These are phyloP conservation scores for Mycena floridula DNA, from an alignment of 768 basidiomycete genomes.

Conservation along the genomic window DNA sequence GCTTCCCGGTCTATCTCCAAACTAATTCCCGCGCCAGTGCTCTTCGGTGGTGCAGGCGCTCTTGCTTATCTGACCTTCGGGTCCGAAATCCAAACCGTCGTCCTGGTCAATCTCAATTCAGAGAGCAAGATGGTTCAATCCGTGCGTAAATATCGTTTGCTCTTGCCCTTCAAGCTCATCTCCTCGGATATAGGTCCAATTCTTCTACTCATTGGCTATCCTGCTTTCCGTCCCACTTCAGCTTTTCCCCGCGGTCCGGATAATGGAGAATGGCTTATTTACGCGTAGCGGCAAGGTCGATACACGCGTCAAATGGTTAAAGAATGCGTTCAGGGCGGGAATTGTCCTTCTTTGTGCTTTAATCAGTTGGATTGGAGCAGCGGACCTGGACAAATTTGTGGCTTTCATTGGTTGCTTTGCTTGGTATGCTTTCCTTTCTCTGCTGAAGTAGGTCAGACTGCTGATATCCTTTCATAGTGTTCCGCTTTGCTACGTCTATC, in stretches of 20 bases:
- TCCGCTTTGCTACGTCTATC: conserved; percentile 91
- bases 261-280: conserved; percentile 95
- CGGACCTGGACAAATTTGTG: conserved; percentile 93
- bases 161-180: conserved; percentile 1
- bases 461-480: too few species aligned
- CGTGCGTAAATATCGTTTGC: conserved; percentile 35
- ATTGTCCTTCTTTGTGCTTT: conserved; percentile 76
- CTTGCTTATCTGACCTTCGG: conserved; percentile 89
- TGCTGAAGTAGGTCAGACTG: too few species aligned
- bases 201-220: conserved; percentile 90
- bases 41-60: conserved; percentile 85
- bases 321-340: conserved; percentile 82
- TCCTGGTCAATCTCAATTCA: conserved; percentile 88
- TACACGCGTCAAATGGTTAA: conserved; percentile 86
- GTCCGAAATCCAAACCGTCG: conserved; percentile 82
- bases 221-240: conserved; percentile 88
- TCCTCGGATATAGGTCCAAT: conserved; percentile 54
- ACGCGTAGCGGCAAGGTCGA: conserved; percentile 80
- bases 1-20: neutral
- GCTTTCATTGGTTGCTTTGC: conserved; percentile 91
- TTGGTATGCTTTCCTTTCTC: conserved; percentile 50
- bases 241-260: conserved; percentile 95
- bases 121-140: conserved; percentile 83
- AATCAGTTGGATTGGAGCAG: conserved; percentile 77
- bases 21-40: conserved; percentile 32